Conservation (phyloP, 2,329 filamentous ascomycete genomes). For the Colletotrichum paranaense region DNA sequence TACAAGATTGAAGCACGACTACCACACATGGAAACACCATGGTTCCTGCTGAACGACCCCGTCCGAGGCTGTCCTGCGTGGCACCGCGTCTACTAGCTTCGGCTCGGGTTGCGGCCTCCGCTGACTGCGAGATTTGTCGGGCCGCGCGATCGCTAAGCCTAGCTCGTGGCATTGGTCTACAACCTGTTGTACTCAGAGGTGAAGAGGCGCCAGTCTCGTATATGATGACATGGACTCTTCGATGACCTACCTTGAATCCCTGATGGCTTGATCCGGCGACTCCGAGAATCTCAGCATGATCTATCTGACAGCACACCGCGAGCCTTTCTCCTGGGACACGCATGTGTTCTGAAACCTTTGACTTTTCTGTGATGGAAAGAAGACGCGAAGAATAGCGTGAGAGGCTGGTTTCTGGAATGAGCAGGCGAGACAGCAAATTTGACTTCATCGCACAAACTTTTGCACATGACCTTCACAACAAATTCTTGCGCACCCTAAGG, state of each 20-base stretch:
- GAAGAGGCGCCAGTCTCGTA: constrained; percentile 5
- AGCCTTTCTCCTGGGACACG: constrained; percentile 3
- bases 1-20: neutral
- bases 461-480: constrained; percentile 20
- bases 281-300: neutral
- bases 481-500: constrained; percentile 2
- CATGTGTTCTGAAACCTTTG: neutral
- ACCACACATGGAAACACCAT: constrained; percentile 8
- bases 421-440: neutral
- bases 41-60: constrained; percentile 11
- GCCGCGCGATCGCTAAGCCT: constrained; percentile 25
- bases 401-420: neutral
- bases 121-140: constrained; percentile 23
- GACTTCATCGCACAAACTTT: constrained; percentile 23
- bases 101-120: constrained; percentile 22
- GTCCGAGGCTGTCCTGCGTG: constrained; percentile 18
- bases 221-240: neutral
- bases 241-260: neutral
- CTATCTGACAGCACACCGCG: neutral
- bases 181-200: constrained; percentile 3
- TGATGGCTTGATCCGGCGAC: neutral
- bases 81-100: constrained; percentile 17
- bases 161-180: constrained; percentile 12
- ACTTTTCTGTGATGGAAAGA: neutral
- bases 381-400: neutral